Percentiles rank a stretch among this genome's conserved stretches.
Conservation (phyloP, 805 yeast genomes). For the Ogataea trehaloabstinens region DNA sequence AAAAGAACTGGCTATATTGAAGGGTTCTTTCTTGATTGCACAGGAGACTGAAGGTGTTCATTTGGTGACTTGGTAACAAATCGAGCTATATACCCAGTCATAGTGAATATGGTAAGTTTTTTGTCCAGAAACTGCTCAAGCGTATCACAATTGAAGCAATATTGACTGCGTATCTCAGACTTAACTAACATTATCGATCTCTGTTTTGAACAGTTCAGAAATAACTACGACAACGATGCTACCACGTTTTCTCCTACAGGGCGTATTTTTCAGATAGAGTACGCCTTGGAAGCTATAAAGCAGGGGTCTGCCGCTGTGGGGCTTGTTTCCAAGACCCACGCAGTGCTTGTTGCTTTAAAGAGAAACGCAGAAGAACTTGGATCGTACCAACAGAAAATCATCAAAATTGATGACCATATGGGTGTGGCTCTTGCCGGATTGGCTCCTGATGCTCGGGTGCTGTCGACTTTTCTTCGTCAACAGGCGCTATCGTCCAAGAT, state of each 20-base stretch:
- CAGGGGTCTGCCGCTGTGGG: conserved; percentile 99
- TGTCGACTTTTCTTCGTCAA: conserved; percentile 84
- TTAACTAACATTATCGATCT: neutral
- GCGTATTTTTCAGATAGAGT: conserved; percentile 84
- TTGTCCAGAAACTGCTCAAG: too few species aligned
- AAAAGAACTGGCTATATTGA: too few species aligned
- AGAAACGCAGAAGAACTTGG: conserved; percentile 97
- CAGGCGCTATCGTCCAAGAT: conserved; percentile 86
- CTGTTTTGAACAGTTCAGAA: conserved; percentile 65
- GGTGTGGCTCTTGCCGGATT: conserved; percentile 96
- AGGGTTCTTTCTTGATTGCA: too few species aligned
- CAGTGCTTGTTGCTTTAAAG: conserved; percentile 90
- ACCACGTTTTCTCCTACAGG: conserved; percentile 97
- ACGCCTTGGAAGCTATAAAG: conserved; percentile 92
- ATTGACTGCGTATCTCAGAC: too few species aligned
- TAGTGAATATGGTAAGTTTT: too few species aligned
- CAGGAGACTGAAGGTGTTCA: too few species aligned
- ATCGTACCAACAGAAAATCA: conserved; percentile 90
- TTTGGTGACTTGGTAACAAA: too few species aligned
- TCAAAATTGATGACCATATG: conserved; percentile 88
- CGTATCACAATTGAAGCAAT: too few species aligned
- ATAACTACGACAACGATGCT: conserved; percentile 97
- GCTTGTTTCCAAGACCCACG: conserved; percentile 78
- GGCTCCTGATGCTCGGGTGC: conserved; percentile 96
- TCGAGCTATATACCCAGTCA: too few species aligned